Evolutionary conservation across 1,284 basidiomycete genomes (phyloP).

Genomic region (Ustilago sp.): DNA sequence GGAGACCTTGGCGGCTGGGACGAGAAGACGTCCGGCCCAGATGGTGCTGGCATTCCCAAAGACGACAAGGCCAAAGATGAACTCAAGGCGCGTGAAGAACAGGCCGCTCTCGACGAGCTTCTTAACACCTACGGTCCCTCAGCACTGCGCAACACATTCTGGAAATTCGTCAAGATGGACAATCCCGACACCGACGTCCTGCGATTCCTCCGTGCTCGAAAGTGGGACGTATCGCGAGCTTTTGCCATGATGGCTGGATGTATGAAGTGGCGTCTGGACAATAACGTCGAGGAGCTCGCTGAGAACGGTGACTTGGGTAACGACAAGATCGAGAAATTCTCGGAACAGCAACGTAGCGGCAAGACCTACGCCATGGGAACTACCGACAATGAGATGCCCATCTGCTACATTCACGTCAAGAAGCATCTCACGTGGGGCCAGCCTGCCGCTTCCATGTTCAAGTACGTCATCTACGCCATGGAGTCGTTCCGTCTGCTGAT

Average conservation of each 20-base stretch:
- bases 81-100: constrained; percentile 67
- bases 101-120: constrained; percentile 66
- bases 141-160: constrained; percentile 67
- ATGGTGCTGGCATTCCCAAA: constrained; percentile 64
- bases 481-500: constrained; percentile 69
- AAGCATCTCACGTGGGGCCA: constrained; percentile 65
- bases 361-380: constrained; percentile 69
- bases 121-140: constrained; percentile 69
- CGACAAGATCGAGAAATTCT: constrained; percentile 67
- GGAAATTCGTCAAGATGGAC: constrained; percentile 68
- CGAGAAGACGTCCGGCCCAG: constrained; percentile 47
- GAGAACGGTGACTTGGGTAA: constrained; percentile 69
- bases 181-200: constrained; percentile 66
- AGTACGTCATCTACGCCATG: constrained; percentile 69
- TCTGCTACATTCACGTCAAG: constrained; percentile 66
- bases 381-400: constrained; percentile 67
- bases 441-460: constrained; percentile 69
- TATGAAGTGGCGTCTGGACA: constrained; percentile 67
- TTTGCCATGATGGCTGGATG: constrained; percentile 70
- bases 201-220: constrained; percentile 70
- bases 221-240: constrained; percentile 69
- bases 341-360: constrained; percentile 67
- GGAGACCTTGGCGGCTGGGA: constrained; percentile 45
- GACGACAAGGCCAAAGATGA: constrained; percentile 67
- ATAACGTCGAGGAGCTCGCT: constrained; percentile 69